phyloP scores from a whole-genome alignment of 2,329 filamentous ascomycete genomes.

The Calonectria ilicicola region DNA sequence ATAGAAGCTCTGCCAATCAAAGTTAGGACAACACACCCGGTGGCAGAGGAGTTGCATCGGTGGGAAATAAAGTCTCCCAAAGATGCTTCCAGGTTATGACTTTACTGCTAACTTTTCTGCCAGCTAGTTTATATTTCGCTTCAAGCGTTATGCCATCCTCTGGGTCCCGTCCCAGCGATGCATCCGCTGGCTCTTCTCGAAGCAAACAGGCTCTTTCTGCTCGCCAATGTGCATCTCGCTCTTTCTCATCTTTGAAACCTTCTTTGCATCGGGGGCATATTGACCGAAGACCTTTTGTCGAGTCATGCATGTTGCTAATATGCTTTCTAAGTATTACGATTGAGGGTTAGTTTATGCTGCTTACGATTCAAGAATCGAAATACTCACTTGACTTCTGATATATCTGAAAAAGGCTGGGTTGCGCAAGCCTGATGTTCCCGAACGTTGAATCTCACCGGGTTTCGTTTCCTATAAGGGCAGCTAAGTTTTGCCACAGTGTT shows the following conservation, averaged over 20 bases:
- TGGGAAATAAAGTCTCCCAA: background rate
- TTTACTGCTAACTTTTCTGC: background rate
- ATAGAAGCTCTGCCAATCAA: background rate
- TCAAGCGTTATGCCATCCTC: background rate
- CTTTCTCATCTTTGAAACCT: background rate
- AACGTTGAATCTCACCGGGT: background rate
- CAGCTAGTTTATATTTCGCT: background rate
- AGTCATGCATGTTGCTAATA: background rate
- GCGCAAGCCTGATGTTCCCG: background rate
- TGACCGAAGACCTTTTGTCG: background rate
- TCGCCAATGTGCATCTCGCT: background rate
- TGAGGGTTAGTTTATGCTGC: too few relatives aligned
- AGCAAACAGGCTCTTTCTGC: background rate
- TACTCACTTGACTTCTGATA: background rate
- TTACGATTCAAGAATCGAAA: background rate
- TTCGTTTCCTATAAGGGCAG: background rate
- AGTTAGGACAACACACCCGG: background rate
- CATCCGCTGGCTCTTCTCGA: background rate
- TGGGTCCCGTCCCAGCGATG: background rate
- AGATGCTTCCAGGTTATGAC: background rate
- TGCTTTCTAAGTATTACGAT: background rate
- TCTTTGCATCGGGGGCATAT: background rate
- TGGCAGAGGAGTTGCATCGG: background rate
- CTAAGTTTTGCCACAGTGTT: background rate
- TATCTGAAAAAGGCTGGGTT: background rate